These are phyloP conservation scores for Naganishia vaughanmartiniae DNA, from an alignment of 768 basidiomycete species.

Conservation along the genomic window DNA sequence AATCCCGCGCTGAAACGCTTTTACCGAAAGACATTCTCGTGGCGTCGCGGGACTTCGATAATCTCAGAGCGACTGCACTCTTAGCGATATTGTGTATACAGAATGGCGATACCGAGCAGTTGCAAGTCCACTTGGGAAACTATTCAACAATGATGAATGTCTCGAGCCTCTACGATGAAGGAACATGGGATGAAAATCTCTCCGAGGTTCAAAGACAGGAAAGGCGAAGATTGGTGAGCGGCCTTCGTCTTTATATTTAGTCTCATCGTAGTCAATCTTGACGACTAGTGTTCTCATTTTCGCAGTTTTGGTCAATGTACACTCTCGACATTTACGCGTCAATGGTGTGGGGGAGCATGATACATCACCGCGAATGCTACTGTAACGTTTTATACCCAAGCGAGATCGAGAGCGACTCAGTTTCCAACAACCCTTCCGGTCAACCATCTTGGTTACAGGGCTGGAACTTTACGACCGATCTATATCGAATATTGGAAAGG, in stretches of 20 bases:
- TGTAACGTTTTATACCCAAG: slow-evolving; percentile 42
- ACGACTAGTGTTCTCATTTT: not conserved
- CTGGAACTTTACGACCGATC: slow-evolving; percentile 43
- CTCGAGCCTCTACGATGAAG: slow-evolving; percentile 41
- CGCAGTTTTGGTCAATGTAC: slow-evolving; percentile 44
- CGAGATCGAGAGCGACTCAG: slow-evolving; percentile 36
- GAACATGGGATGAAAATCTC: slow-evolving; percentile 39
- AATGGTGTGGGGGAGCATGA: slow-evolving; percentile 40
- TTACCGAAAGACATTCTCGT: slow-evolving; percentile 32
- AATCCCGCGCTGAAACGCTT: slow-evolving; percentile 33
- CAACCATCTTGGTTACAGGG: slow-evolving; percentile 38
- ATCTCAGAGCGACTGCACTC: slow-evolving; percentile 38
- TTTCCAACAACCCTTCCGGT: not conserved
- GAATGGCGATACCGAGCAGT: slow-evolving; percentile 35
- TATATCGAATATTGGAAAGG: slow-evolving; percentile 47
- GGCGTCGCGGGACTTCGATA: slow-evolving; percentile 38
- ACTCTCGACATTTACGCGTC: slow-evolving; percentile 40
- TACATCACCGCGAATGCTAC: slow-evolving; percentile 41
- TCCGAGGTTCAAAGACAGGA: slow-evolving; percentile 39
- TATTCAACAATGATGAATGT: slow-evolving; percentile 37
- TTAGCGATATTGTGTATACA: slow-evolving; percentile 40
- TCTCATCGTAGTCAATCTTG: not conserved
- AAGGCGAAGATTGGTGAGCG: slow-evolving; percentile 41
- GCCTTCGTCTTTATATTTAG: not conserved
- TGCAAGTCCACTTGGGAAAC: slow-evolving; percentile 37